These are phyloP conservation scores for Kodamaea nitidulidarum DNA, from an alignment of 805 yeast genomes.

Conservation along the genomic window DNA sequence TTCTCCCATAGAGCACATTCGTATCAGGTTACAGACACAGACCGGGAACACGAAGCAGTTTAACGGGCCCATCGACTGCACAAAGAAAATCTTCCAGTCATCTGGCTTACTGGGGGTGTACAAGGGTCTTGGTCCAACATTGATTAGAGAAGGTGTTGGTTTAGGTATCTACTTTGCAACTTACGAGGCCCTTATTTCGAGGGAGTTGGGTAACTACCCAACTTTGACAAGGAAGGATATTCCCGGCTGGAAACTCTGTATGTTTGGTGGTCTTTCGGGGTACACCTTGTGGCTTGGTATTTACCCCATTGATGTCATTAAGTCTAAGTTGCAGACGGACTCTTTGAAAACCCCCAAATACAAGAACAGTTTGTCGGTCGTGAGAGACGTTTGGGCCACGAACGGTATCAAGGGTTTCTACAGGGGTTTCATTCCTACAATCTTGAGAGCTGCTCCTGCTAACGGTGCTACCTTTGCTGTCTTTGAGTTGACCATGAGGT, in stretches of 20 bases:
- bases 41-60: constrained; percentile 50
- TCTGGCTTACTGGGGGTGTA: constrained; percentile 63
- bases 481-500: constrained; percentile 84
- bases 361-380: constrained; percentile 56
- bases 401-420: constrained; percentile 76
- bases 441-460: constrained; percentile 96
- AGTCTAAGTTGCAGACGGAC: constrained; percentile 78
- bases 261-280: constrained; percentile 89
- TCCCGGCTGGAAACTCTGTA: constrained; percentile 82
- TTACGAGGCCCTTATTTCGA: constrained; percentile 81
- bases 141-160: constrained; percentile 96
- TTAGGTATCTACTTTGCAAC: constrained; percentile 88
- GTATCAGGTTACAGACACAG: constrained; percentile 92
- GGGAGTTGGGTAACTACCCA: constrained; percentile 46
- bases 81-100: constrained; percentile 49
- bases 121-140: constrained; percentile 80
- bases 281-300: constrained; percentile 79
- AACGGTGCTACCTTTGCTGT: constrained; percentile 96
- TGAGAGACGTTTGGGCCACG: constrained; percentile 47
- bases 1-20: constrained; percentile 90
- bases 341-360: constrained; percentile 56
- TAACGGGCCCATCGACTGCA: constrained; percentile 72
- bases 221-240: constrained; percentile 60
- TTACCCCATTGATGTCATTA: constrained; percentile 89
- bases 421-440: constrained; percentile 88